Evolutionary conservation across 2,329 filamentous ascomycete species (phyloP), one percentile per base, ranked within the genome.

Genomic region (Aspergillus sergii): DNA sequence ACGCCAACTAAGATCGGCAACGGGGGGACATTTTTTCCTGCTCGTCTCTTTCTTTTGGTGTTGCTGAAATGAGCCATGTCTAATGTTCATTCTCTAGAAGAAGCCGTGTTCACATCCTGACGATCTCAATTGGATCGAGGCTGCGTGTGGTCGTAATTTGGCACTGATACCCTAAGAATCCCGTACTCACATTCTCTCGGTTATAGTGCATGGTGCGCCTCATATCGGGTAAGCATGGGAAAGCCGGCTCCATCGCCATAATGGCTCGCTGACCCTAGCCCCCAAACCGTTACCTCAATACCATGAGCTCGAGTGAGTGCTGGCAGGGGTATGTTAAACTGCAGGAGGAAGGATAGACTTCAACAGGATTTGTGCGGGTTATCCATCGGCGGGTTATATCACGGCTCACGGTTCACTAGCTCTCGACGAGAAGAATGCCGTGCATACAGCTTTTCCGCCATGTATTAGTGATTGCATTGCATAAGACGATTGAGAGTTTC

Each of bases 191-290:
- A n/a, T 9, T 16, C 7, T n/a, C 7, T 10, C 39, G 3, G 16
- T 16, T 41, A n/a, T 10, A n/a, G 16, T 10, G 39, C 4, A 9
- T 41, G 3, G n/a, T 41, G 7, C 8, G 16, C 16, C 39, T 10
- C 19, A 3, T 41, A 8, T 7, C 39, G 16, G 7, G 7, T 41
- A 9, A n/a, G n/a, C 19, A 41, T 41, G 16, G 9, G 1, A 3
- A 19, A 41, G 16, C 16, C 39, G 39, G 7, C 39, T 41, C 16
- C 16, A n/a, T 41, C 6, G 16, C 16, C 39, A 41, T 41, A 8
- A 2, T 6, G 1, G 4, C 14, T 7, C 1, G 12, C 6, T n/a
- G 7, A 41, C 9, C 16, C 39, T 16, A 19, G 9, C 0, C 16
- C 19, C 39, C 16, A 7, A 12, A 10, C 2, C 16, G 7, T 19